Base-by-base conservation (phyloP, 1,139 yeast genomes). In the Debaryomyces nepalensis region DNA sequence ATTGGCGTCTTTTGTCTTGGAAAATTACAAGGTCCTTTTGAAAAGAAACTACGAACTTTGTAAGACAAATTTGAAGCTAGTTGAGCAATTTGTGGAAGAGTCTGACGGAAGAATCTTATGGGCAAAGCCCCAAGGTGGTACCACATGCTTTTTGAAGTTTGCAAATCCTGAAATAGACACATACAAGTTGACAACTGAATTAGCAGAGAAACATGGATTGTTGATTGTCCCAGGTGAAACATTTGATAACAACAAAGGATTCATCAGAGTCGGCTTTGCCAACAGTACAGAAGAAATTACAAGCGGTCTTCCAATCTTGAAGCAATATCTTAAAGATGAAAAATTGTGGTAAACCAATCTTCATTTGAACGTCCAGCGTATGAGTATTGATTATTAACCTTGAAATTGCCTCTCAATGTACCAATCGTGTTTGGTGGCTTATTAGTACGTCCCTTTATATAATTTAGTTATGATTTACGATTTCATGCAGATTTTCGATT, bases 181-280 rank as follows among this genome's bases (percentile, higher is more conserved):
- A 3, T 52, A 48, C 33, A 50, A 58, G 6, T 57, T 79, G 49
- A 64, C 76, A 26, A 50, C 48, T 14, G 66, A 63, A 8, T 54
- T 79, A 32, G 75, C 75, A 4, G 61, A 55, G 10, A 49, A 64
- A 15, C 52, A 64, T 46, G 50, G 55, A 9, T 65, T 71, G 0
- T 58, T 79, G 44, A 55, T 67, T 30, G 79, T 75, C 4, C 84
- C 84, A 1, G 83, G 84, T 2, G 82, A 77, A 46, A 66, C 70
- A 2, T 79, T 79, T 52, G 59, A 53, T 6, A 32, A 26, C n/a
- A 48, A 55, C 15, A 66, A 68, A 1, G 81, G 80, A 0, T 71
- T 55, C 45, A 47, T 78, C 18, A 60, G 84, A 30, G 55, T 79
- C 19, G 84, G 84, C 0, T 78, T 71, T 49, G 82, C 77, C n/a